A percentile compares a stretch with the other conserved stretches of the same genome.
phyloP scores from a whole-genome alignment of 148 eudicot species.

The Rhododendron williamsianum region DNA sequence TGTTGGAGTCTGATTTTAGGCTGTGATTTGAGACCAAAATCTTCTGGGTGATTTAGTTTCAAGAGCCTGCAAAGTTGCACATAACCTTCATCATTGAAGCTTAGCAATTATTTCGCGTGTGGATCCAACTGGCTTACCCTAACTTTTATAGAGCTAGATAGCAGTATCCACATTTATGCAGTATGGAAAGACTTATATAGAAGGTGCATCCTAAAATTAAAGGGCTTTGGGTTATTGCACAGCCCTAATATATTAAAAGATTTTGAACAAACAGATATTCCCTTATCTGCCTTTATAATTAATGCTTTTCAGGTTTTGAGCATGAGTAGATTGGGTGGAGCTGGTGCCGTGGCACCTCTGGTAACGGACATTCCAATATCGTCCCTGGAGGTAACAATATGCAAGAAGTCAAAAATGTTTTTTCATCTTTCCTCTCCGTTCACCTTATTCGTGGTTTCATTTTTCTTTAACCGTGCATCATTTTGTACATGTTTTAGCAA shows the following conservation, averaged over 20 bases:
- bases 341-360: conserved; percentile 73
- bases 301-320: conserved; percentile 47
- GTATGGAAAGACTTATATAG: background rate
- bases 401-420: background rate
- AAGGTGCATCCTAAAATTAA: background rate
- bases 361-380: conserved; percentile 62
- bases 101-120: background rate
- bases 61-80: background rate
- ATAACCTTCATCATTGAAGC: background rate
- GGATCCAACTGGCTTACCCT: background rate
- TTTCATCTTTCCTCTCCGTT: background rate
- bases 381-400: conserved; percentile 45
- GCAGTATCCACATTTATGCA: background rate
- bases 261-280: background rate
- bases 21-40: background rate
- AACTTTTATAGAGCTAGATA: background rate
- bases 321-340: conserved; percentile 79
- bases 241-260: background rate
- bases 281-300: background rate
- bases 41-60: background rate
- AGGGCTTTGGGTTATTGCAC: background rate
- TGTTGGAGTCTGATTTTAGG: background rate
- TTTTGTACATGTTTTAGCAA: conserved; percentile 35
- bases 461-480: background rate
- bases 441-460: background rate